Conservation (phyloP, 2,329 filamentous ascomycete species). For the Paecilomyces sp. region DNA sequence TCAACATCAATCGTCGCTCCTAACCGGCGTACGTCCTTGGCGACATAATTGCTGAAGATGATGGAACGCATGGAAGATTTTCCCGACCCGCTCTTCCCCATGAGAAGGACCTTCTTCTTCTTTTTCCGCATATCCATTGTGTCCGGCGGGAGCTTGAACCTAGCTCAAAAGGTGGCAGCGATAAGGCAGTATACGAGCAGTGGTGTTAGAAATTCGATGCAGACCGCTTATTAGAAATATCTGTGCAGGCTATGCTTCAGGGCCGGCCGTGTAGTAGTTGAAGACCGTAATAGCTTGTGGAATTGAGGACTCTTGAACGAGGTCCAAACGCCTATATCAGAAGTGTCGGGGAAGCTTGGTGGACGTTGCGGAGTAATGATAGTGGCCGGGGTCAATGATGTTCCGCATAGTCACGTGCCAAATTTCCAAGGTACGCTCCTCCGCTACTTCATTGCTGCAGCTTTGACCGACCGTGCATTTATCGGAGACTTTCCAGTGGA, state of each 20-base stretch:
- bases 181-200: neutral
- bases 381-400: neutral
- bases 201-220: neutral
- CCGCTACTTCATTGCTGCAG: neutral
- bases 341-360: neutral
- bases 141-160: neutral
- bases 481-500: neutral
- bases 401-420: neutral
- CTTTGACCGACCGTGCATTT: neutral
- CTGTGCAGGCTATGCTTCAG: neutral
- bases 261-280: neutral
- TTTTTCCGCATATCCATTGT: slow-evolving; percentile 48
- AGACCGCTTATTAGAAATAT: neutral
- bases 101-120: slow-evolving; percentile 80
- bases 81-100: slow-evolving; percentile 95
- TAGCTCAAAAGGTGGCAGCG: neutral
- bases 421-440: neutral
- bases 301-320: neutral
- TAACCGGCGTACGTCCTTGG: slow-evolving; percentile 84
- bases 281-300: neutral
- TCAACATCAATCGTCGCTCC: slow-evolving; percentile 98
- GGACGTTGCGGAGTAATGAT: neutral
- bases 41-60: slow-evolving; percentile 98
- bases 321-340: neutral
- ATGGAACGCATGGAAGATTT: slow-evolving; percentile 99